Conservation (phyloP, 352 stramenopile species). For the Phytophthora hibernalis region DNA sequence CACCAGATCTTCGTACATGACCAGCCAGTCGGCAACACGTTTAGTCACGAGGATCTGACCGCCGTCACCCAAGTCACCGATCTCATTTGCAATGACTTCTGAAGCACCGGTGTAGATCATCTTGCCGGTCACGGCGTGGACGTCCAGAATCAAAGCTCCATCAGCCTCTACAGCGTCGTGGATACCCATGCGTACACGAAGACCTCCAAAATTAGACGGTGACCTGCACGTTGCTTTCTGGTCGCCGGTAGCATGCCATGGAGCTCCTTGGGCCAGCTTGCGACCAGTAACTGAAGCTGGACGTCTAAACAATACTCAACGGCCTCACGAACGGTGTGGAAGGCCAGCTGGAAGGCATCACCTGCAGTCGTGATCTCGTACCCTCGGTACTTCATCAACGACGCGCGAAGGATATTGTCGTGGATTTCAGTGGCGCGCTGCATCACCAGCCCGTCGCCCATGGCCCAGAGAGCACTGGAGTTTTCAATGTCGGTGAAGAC, state of each 20-base stretch:
- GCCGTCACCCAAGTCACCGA: constrained; percentile 61
- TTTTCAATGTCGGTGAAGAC: constrained; percentile 77
- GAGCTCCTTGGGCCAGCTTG: constrained; percentile 63
- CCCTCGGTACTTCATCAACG: constrained; percentile 59
- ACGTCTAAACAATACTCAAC: constrained; percentile 72
- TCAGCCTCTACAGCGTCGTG: constrained; percentile 57
- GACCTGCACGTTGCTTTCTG: constrained; percentile 42
- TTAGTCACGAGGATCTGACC: constrained; percentile 67
- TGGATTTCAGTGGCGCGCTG: constrained; percentile 59
- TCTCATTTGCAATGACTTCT: constrained; percentile 61
- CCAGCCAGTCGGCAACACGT: constrained; percentile 57
- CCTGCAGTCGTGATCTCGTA: constrained; percentile 73
- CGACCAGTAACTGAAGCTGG: constrained; percentile 59
- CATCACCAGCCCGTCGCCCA: constrained; percentile 55
- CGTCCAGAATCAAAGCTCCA: constrained; percentile 49
- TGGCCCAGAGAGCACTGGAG: constrained; percentile 62
- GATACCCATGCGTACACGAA: constrained; percentile 70
- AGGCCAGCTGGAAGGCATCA: constrained; percentile 69
- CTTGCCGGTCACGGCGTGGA: constrained; percentile 63
- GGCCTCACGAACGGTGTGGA: constrained; percentile 63
- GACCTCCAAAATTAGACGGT: constrained; percentile 52
- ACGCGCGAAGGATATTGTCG: constrained; percentile 61
- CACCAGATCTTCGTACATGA: constrained; percentile 56
- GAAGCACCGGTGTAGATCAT: constrained; percentile 69
- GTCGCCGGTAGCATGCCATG: constrained; percentile 54